A percentile compares a stretch with the other conserved stretches of the same genome.
phyloP scores from a whole-genome alignment of 2,329 filamentous ascomycete genomes.

The Apiospora arundinis region DNA sequence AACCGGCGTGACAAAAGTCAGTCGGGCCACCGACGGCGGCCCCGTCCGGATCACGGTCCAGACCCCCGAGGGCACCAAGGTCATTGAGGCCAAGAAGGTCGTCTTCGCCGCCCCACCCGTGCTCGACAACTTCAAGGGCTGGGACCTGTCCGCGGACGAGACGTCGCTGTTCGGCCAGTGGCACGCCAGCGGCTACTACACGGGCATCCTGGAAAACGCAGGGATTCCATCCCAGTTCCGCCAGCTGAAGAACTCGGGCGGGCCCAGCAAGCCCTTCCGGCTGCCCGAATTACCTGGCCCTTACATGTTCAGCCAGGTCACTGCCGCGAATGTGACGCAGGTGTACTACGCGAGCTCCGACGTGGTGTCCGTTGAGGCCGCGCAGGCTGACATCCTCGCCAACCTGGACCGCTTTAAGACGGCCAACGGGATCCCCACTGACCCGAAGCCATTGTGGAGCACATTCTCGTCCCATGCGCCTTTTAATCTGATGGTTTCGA shows the following conservation, averaged over 20 bases:
- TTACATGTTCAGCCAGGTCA: neutral
- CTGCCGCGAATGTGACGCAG: neutral
- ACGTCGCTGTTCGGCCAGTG: neutral
- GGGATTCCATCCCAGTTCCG: neutral
- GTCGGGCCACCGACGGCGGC: neutral
- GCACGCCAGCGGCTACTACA: conserved; percentile 1
- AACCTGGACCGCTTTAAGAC: neutral
- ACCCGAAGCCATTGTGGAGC: neutral
- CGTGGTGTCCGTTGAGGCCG: neutral
- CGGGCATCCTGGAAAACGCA: neutral
- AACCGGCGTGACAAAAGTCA: neutral
- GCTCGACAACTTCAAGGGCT: neutral
- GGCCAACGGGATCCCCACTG: neutral
- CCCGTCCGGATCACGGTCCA: neutral
- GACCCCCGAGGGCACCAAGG: neutral
- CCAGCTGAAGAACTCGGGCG: neutral
- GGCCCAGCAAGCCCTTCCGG: neutral
- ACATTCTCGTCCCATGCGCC: neutral
- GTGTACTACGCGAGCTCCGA: neutral
- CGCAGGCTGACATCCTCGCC: neutral
- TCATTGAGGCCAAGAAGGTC: neutral
- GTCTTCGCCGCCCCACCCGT: neutral
- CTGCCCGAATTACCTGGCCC: neutral
- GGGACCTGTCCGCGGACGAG: neutral
- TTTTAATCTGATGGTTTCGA: neutral